These are phyloP conservation scores for Xylaria multiplex DNA, from an alignment of 2,329 filamentous ascomycete species.

Conservation along the genomic window DNA sequence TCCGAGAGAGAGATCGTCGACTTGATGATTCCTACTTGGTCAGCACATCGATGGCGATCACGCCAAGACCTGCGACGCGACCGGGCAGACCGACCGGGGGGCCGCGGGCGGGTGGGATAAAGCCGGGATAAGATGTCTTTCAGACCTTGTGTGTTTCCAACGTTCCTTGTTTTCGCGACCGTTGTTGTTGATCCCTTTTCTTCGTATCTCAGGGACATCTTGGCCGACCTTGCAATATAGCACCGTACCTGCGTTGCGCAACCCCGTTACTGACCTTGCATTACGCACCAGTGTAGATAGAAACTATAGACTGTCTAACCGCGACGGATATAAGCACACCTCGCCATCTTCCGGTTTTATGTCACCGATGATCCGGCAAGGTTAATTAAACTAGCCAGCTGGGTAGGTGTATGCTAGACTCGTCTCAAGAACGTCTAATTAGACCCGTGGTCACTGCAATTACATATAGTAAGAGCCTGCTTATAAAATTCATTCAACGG, in stretches of 20 bases:
- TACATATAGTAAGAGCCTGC: no score
- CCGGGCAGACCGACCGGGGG: constrained; percentile 2
- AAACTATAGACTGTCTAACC: no score
- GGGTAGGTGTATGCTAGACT: no score
- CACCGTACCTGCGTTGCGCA: constrained; percentile 12
- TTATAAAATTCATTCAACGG: no score
- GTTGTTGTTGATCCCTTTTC: neutral
- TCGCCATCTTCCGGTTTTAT: no score
- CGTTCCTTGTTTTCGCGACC: constrained; percentile 12
- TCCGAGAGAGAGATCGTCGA: constrained; percentile 8
- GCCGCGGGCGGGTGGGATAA: neutral
- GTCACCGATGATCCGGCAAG: no score
- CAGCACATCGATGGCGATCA: neutral
- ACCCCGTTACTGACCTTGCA: neutral
- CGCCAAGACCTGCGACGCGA: constrained; percentile 25
- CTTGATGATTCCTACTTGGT: constrained; percentile 2
- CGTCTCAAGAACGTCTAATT: no score
- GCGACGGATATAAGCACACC: no score
- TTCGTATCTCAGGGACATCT: neutral
- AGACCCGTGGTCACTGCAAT: no score
- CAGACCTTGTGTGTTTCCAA: constrained; percentile 17
- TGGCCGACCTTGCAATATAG: neutral
- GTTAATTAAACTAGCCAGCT: no score
- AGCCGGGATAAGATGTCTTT: constrained; percentile 4
- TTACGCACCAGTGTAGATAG: neutral